Evolutionary conservation across 2,329 filamentous ascomycete genomes (phyloP).

Genomic region (Sarocladiaceae sp.): DNA sequence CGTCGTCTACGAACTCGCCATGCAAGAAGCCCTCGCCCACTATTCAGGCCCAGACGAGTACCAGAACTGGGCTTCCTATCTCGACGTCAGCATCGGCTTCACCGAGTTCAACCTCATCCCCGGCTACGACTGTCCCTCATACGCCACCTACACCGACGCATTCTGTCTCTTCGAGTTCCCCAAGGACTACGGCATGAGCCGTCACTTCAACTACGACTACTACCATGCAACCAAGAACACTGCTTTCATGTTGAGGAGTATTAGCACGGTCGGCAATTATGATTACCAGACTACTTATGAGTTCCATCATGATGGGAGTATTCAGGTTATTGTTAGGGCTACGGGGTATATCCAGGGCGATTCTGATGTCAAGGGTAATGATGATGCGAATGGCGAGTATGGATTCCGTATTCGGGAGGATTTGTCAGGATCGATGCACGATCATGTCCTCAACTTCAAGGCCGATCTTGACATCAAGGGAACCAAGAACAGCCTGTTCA

Average conservation of each 20-base stretch:
- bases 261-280: conserved; percentile 51
- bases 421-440: conserved; percentile 47
- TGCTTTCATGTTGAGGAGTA: conserved; percentile 39
- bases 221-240: conserved; percentile 43
- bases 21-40: conserved; percentile 10
- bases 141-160: conserved; percentile 12
- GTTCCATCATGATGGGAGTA: conserved; percentile 47
- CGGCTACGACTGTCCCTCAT: conserved; percentile 12
- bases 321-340: conserved; percentile 47
- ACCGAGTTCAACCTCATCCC: conserved; percentile 11
- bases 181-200: conserved; percentile 42
- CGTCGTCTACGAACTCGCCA: conserved; percentile 9
- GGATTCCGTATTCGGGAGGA: conserved; percentile 46
- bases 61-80: not conserved
- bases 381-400: conserved; percentile 40
- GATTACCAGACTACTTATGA: conserved; percentile 47
- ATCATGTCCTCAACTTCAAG: conserved; percentile 53
- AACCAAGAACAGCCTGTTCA: conserved; percentile 38
- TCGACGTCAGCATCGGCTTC: conserved; percentile 4
- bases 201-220: conserved; percentile 41
- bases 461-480: conserved; percentile 49
- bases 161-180: conserved; percentile 15
- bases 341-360: conserved; percentile 51
- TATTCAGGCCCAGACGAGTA: conserved; percentile 5
- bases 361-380: conserved; percentile 39